Conservation (phyloP, 306 rosid genomes). For the Casuarina equisetifolia region DNA sequence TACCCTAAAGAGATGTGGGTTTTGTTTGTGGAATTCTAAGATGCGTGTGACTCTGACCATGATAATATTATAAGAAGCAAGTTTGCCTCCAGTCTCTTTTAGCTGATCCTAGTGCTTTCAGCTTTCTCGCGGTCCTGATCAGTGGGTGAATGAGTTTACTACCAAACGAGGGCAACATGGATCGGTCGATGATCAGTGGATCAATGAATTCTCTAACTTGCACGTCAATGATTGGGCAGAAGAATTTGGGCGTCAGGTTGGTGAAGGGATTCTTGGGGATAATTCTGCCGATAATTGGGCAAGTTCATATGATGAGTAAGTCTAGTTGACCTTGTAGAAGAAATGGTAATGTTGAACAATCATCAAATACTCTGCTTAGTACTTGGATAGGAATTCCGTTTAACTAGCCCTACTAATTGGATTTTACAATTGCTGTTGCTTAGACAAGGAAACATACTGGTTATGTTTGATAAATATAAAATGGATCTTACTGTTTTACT, state of each 20-base stretch:
- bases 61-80: background rate
- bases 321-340: conserved; percentile 18
- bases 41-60: background rate
- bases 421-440: background rate
- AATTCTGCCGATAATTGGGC: conserved; percentile 76
- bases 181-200: conserved; percentile 80
- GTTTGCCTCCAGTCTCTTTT: conserved; percentile 8
- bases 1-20: background rate
- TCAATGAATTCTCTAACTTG: conserved; percentile 86
- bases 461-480: background rate
- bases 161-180: conserved; percentile 40
- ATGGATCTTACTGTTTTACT: background rate
- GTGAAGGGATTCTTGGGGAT: conserved; percentile 67
- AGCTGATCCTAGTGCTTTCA: conserved; percentile 41
- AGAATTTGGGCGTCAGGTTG: conserved; percentile 81
- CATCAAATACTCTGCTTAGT: background rate
- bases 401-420: background rate
- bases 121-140: conserved; percentile 62
- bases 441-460: background rate
- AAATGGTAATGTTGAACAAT: background rate
- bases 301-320: conserved; percentile 85
- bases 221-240: conserved; percentile 88
- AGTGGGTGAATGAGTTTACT: conserved; percentile 86
- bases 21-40: background rate
- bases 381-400: background rate